Evolutionary conservation across 352 stramenopile species (phyloP), one percentile per base, ranked within the genome.

Genomic region (Thalassiosira hispida): DNA sequence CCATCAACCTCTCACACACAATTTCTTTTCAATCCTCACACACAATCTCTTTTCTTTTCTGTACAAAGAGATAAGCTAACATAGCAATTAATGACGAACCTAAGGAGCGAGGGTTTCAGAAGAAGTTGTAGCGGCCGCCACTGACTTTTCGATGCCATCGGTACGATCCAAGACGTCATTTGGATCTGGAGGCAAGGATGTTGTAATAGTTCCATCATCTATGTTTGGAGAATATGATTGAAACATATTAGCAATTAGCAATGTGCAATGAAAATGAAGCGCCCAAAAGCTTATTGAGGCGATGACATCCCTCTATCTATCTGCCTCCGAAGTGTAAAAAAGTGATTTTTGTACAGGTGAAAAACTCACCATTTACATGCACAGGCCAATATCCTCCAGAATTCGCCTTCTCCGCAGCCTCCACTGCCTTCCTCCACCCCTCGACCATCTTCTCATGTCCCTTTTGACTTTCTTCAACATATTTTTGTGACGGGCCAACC

Each of bases 341-440:
- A n/a, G n/a, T n/a, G n/a, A n/a, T n/a, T n/a, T n/a, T n/a, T n/a
- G n/a, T n/a, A n/a, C n/a, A n/a, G n/a, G n/a, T n/a, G n/a, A n/a
- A n/a, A n/a, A n/a, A 67, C 78, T 76, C 60, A 85, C 73, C 79
- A 64, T 77, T 87, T 4, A 88, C 44, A 59, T 84, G 66, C 23
- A 90, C 74, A 18, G 84, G 84, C 81, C 77, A 88, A 67, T 90
- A 88, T 14, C 72, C 72, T 35, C 69, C 70, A 22, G 65, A 53
- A 52, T 82, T 63, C 11, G 73, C 73, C 38, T 66, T 59, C 44
- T 89, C 72, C 0, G 81, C 84, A 47, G 65, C 52, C 64, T 77
- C 47, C 29, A 90, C 75, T 11, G 84, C 84, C 56, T 73, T 79
- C 33, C 73, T 85, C 70, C 62, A 89, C 0, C 78, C 68, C 6